A percentile compares a stretch with the other conserved stretches of the same genome.
phyloP scores from a whole-genome alignment of 2,329 filamentous ascomycete species.

The Verticillium klebahnii region DNA sequence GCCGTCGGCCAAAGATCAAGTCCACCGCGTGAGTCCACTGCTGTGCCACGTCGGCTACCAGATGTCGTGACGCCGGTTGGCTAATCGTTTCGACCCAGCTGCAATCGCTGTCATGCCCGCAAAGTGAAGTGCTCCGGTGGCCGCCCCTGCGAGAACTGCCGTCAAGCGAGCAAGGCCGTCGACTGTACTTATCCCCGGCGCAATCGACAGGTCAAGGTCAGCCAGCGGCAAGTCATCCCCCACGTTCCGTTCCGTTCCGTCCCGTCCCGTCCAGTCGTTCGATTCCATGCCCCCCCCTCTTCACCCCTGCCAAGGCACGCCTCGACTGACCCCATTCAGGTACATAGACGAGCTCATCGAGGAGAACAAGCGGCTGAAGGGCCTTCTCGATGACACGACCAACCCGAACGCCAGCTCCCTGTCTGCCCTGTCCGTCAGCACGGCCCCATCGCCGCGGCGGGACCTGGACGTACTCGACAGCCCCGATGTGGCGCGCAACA shows the following conservation, averaged over 20 bases:
- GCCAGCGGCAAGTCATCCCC: slow-evolving; percentile 19
- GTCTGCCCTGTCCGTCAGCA: background rate
- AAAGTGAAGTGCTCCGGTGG: slow-evolving; percentile 30
- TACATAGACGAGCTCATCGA: slow-evolving; percentile 29
- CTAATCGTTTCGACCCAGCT: slow-evolving; percentile 9
- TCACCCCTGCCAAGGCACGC: background rate
- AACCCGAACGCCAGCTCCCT: background rate
- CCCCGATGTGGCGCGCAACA: slow-evolving; percentile 7
- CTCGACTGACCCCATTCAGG: slow-evolving; percentile 9
- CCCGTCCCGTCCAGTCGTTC: background rate
- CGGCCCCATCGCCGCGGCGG: background rate
- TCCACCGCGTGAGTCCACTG: slow-evolving; percentile 9
- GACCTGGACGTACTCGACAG: slow-evolving; percentile 4
- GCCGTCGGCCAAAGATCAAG: slow-evolving; percentile 8
- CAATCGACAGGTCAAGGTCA: slow-evolving; percentile 25
- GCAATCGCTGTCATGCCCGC: slow-evolving; percentile 24
- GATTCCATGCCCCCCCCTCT: background rate
- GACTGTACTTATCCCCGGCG: slow-evolving; percentile 28
- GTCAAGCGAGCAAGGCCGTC: slow-evolving; percentile 20
- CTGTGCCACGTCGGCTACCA: too few relatives aligned
- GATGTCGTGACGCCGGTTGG: too few relatives aligned
- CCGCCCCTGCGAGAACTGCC: slow-evolving; percentile 26
- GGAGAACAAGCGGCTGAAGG: slow-evolving; percentile 25
- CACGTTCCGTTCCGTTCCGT: slow-evolving; percentile 11
- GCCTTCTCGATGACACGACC: slow-evolving; percentile 2